Conservation (phyloP, 495 filamentous ascomycete species). For the Aspergillus leporis region DNA sequence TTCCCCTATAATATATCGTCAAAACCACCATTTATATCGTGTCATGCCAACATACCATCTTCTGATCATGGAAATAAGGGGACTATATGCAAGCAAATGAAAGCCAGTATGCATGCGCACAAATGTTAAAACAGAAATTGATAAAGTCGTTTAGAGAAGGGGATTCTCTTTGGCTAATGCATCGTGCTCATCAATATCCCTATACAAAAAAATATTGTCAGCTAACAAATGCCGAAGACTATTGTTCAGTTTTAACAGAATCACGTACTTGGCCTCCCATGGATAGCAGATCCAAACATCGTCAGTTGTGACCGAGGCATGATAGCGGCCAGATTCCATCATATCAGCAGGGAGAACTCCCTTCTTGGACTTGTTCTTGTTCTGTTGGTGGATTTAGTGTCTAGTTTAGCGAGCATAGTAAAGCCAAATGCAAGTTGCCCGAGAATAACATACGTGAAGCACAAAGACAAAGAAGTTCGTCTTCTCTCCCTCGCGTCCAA, state of each 20-base stretch:
- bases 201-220: conserved; percentile 31
- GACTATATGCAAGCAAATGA: conserved; percentile 14
- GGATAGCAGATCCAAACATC: conserved; percentile 99
- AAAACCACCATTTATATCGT: conserved; percentile 31
- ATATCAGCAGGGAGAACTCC: conserved; percentile 80
- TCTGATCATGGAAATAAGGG: conserved; percentile 8
- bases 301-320: conserved; percentile 80
- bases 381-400: conserved; percentile 50
- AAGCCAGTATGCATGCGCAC: conserved; percentile 4
- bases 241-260: not conserved
- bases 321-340: conserved; percentile 72
- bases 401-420: not conserved
- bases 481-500: conserved; percentile 67
- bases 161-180: conserved; percentile 58
- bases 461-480: conserved; percentile 93
- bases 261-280: conserved; percentile 85
- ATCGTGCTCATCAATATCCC: conserved; percentile 94
- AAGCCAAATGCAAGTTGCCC: not conserved
- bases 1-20: conserved; percentile 29
- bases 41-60: conserved; percentile 16
- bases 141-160: conserved; percentile 13
- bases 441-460: conserved; percentile 72
- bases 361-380: conserved; percentile 96
- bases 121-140: not conserved
- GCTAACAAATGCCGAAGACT: not conserved